Percentiles rank a stretch among this genome's conserved stretches.
Evolutionary conservation across 345 rosid genomes (phyloP).

Genomic region (Aquilaria yunnanensis): DNA sequence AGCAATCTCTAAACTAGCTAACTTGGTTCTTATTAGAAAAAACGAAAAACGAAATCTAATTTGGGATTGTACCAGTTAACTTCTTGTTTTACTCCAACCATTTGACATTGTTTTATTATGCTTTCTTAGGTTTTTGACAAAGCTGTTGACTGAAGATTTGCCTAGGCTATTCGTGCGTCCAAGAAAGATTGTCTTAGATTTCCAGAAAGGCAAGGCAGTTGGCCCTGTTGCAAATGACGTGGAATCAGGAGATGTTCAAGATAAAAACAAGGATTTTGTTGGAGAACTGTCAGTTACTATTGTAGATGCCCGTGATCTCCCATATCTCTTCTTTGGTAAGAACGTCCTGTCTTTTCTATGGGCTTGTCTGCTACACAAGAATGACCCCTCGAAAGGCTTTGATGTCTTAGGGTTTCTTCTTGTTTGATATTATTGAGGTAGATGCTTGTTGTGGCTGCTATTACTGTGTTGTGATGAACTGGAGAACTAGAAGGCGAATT

Average conservation of each 20-base stretch:
- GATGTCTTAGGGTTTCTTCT: not conserved
- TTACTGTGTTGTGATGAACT: not conserved
- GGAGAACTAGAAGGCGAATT: not conserved
- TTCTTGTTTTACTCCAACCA: not conserved
- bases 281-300: constrained; percentile 95
- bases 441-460: not conserved
- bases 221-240: constrained; percentile 70
- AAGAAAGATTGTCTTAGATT: constrained; percentile 96
- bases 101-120: constrained; percentile 8
- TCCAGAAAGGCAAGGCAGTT: constrained; percentile 89
- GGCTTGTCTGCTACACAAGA: not conserved
- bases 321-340: constrained; percentile 69
- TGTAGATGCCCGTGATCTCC: constrained; percentile 89
- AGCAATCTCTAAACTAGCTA: too few species aligned
- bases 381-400: not conserved
- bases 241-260: constrained; percentile 78
- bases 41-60: too few species aligned
- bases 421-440: not conserved
- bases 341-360: constrained; percentile 1
- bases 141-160: constrained; percentile 90
- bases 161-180: constrained; percentile 94
- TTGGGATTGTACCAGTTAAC: not conserved
- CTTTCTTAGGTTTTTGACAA: constrained; percentile 72
- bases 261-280: constrained; percentile 70
- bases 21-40: too few species aligned